Evolutionary conservation across 257 asterid genomes (phyloP).

Genomic region (Catharanthus roseus): DNA sequence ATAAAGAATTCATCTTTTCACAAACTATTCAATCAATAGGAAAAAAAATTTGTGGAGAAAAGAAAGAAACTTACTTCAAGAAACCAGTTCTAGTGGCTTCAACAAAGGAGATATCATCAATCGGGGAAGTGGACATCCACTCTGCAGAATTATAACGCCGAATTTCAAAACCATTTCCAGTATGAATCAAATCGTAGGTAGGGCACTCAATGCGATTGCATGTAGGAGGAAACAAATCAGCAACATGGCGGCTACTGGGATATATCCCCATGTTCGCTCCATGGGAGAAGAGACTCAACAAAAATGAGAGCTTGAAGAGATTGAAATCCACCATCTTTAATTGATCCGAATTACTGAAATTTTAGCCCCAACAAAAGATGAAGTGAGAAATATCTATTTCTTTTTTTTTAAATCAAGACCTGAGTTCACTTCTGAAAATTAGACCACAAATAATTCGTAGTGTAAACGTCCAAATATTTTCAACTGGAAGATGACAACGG

Average conservation of each 20-base stretch:
- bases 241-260: constrained; percentile 10
- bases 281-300: constrained; percentile 32
- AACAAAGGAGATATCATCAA: constrained; percentile 59
- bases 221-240: constrained; percentile 52
- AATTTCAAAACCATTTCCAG: constrained; percentile 73
- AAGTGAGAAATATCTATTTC: not conserved
- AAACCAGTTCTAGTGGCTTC: constrained; percentile 59
- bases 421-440: not conserved
- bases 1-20: too few relatives aligned
- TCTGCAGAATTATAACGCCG: constrained; percentile 67
- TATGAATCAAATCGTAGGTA: constrained; percentile 52
- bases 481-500: not conserved
- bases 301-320: constrained; percentile 40
- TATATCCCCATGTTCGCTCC: constrained; percentile 17
- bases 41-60: not conserved
- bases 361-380: not conserved
- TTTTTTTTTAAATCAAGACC: not conserved
- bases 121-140: constrained; percentile 79
- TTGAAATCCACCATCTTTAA: constrained; percentile 32
- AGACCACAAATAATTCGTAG: not conserved
- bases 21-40: too few relatives aligned
- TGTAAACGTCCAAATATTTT: not conserved
- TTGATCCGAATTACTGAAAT: not conserved
- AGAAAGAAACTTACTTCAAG: constrained; percentile 35
- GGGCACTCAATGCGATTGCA: constrained; percentile 90